Evolutionary conservation across 441 rosid genomes (phyloP).

Genomic region (Adansonia madagascariensis): DNA sequence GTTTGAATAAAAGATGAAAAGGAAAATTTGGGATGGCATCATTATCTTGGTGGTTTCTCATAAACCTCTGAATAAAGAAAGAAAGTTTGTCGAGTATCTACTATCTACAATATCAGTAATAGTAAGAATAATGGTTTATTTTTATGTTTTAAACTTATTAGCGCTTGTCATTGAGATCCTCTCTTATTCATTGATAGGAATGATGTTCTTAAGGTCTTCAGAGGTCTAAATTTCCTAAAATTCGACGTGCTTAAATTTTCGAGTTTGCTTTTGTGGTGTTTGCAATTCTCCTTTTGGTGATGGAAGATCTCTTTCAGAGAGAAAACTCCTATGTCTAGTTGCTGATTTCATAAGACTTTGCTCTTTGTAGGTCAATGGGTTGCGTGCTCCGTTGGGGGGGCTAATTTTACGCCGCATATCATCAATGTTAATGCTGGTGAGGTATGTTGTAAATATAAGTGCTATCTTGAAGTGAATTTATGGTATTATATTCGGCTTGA

Average conservation of each 20-base stretch:
- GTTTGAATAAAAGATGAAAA: not conserved
- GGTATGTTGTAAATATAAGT: constrained; percentile 39
- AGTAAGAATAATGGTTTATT: not conserved
- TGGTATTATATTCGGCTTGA: not conserved
- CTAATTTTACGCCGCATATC: constrained; percentile 67
- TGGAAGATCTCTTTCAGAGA: not conserved
- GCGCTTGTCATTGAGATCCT: not conserved
- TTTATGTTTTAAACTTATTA: not conserved
- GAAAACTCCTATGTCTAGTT: not conserved
- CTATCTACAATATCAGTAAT: not conserved
- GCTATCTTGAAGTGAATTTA: not conserved
- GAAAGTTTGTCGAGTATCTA: not conserved
- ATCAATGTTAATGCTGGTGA: constrained; percentile 69
- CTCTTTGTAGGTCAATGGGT: constrained; percentile 63
- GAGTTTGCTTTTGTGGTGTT: not conserved
- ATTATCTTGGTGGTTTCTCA: constrained; percentile 10
- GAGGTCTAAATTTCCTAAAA: not conserved
- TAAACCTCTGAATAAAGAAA: not conserved
- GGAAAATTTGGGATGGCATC: not conserved
- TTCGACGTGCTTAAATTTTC: not conserved
- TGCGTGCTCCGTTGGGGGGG: constrained; percentile 59
- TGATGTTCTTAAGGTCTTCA: not conserved
- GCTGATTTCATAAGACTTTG: constrained; percentile 31
- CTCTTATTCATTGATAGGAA: not conserved
- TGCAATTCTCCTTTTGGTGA: not conserved